Conservation (phyloP, 306 rosid species). For the Trifolium dubium region DNA sequence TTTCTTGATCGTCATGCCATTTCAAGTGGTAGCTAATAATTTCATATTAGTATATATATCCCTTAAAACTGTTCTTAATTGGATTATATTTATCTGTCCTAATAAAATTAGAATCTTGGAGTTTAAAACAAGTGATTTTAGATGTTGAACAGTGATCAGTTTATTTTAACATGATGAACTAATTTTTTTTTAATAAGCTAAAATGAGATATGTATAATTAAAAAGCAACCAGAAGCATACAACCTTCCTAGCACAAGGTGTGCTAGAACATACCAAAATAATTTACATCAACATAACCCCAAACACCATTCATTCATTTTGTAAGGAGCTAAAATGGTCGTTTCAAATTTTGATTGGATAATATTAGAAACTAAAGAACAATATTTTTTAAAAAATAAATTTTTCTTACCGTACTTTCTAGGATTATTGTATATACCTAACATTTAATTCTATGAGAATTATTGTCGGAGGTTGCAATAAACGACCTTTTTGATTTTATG, state of each 20-base stretch:
- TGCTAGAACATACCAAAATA: no score
- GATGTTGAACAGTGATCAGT: not conserved
- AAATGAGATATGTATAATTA: no score
- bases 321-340: not conserved
- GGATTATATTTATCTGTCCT: not conserved
- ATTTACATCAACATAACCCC: no score
- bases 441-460: not conserved
- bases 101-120: not conserved
- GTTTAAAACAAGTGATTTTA: not conserved
- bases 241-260: no score
- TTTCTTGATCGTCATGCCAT: not conserved
- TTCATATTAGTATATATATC: not conserved
- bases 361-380: no score
- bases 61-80: no score
- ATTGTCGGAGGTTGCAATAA: not conserved
- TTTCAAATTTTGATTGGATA: not conserved
- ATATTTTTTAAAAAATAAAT: no score
- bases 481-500: not conserved
- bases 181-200: no score
- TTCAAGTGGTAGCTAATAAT: not conserved
- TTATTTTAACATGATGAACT: no score
- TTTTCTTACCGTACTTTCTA: no score
- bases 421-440: not conserved
- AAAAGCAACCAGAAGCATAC: no score
- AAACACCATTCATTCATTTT: no score